These are phyloP conservation scores for Cotoneaster glaucophyllus DNA, from an alignment of 306 rosid genomes.

Conservation along the genomic window DNA sequence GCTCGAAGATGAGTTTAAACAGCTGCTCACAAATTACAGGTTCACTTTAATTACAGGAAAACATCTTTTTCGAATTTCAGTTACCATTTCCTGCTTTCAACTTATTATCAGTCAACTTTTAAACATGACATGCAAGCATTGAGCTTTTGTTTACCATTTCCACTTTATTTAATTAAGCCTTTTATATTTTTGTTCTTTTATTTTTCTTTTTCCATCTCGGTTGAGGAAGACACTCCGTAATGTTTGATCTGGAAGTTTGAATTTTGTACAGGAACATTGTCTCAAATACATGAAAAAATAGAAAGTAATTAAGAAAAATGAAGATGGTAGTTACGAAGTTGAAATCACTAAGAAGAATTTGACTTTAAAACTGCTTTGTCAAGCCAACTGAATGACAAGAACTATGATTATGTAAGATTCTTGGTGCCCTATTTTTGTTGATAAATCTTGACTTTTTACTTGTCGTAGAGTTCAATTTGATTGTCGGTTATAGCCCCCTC, in stretches of 20 bases:
- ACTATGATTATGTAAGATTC: no score
- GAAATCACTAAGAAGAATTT: background rate
- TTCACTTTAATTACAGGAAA: constrained; percentile 7
- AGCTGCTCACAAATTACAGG: constrained; percentile 83
- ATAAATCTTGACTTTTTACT: no score
- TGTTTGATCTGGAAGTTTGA: background rate
- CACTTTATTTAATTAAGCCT: background rate
- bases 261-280: background rate
- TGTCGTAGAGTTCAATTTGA: background rate
- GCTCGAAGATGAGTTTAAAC: constrained; percentile 88
- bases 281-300: background rate
- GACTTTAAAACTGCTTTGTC: background rate
- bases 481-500: background rate
- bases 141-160: background rate
- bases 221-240: background rate
- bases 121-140: background rate
- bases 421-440: no score
- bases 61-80: background rate
- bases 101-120: background rate
- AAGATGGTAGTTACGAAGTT: background rate
- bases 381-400: no score
- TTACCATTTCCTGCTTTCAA: background rate
- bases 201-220: background rate
- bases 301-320: background rate
- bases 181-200: background rate